These are phyloP conservation scores for Chaetomidium leptoderma DNA, from an alignment of 495 filamentous ascomycete genomes.

Conservation along the genomic window DNA sequence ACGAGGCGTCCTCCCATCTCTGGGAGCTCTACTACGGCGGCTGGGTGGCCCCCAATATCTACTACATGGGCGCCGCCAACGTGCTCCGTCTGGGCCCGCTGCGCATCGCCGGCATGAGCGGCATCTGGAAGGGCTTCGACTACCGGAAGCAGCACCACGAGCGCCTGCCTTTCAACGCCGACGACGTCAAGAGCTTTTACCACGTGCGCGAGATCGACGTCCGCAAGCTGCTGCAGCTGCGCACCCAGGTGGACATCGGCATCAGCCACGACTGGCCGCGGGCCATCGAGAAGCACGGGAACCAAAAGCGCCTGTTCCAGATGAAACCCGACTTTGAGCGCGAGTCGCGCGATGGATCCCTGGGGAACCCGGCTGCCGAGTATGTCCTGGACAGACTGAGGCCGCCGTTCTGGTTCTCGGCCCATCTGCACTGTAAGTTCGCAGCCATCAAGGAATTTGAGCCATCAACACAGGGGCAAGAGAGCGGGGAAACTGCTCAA, in stretches of 20 bases:
- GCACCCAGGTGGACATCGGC: slow-evolving; percentile 80
- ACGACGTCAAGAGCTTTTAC: slow-evolving; percentile 74
- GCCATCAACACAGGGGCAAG: slow-evolving; percentile 11
- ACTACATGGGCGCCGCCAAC: slow-evolving; percentile 90
- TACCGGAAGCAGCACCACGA: slow-evolving; percentile 79
- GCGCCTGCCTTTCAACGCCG: slow-evolving; percentile 72
- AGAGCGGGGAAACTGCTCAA: background rate
- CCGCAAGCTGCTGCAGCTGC: slow-evolving; percentile 79
- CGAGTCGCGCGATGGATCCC: slow-evolving; percentile 65
- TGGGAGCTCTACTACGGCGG: slow-evolving; percentile 94
- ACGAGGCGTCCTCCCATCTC: slow-evolving; percentile 82
- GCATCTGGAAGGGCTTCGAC: slow-evolving; percentile 87
- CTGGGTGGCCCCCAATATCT: slow-evolving; percentile 95
- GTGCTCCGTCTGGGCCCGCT: slow-evolving; percentile 76
- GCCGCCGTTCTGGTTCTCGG: slow-evolving; percentile 88
- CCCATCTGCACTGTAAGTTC: slow-evolving; percentile 86
- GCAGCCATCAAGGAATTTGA: slow-evolving; percentile 65
- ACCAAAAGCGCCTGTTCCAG: slow-evolving; percentile 57
- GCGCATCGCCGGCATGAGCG: slow-evolving; percentile 84
- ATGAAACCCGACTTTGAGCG: slow-evolving; percentile 66
- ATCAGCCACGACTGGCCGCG: slow-evolving; percentile 95
- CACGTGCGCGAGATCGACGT: slow-evolving; percentile 88
- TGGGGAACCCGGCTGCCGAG: slow-evolving; percentile 74
- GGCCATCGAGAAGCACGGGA: slow-evolving; percentile 69
- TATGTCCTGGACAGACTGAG: slow-evolving; percentile 75